These are phyloP conservation scores for Zychaea mexicana DNA, from an alignment of 371 early-diverging fungal species.

Conservation along the genomic window DNA sequence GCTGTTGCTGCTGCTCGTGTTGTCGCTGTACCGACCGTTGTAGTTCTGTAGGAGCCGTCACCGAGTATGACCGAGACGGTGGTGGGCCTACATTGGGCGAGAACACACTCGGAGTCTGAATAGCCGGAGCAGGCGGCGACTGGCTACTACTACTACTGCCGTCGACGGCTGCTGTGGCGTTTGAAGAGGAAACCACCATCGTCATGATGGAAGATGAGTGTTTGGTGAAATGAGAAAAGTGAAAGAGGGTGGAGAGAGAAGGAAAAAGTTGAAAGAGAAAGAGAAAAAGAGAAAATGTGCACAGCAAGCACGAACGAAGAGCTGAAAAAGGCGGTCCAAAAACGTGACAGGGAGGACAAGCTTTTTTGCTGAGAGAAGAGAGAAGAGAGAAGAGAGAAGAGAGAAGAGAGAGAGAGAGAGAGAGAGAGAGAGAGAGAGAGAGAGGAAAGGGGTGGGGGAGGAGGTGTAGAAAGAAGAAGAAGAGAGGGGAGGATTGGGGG, in stretches of 20 bases:
- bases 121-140: slow-evolving; percentile 4
- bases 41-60: slow-evolving; percentile 10
- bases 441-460: neutral
- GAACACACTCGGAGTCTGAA: slow-evolving; percentile 17
- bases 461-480: neutral
- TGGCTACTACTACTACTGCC: too few species aligned
- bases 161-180: neutral
- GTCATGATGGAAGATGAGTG: slow-evolving; percentile 13
- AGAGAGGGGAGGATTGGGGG: too few species aligned
- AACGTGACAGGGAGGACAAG: slow-evolving; percentile 15
- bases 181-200: slow-evolving; percentile 12
- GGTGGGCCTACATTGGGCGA: slow-evolving; percentile 2
- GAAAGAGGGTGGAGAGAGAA: neutral
- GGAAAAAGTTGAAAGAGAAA: neutral
- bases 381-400: neutral
- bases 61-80: slow-evolving; percentile 13
- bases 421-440: neutral
- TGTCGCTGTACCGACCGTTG: slow-evolving; percentile 29
- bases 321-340: slow-evolving; percentile 12
- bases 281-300: slow-evolving; percentile 2
- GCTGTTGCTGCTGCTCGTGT: slow-evolving; percentile 31
- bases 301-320: slow-evolving; percentile 5
- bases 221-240: neutral
- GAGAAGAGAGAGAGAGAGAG: neutral
- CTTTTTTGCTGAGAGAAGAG: too few species aligned